Conservation (phyloP, 768 basidiomycete genomes). For the Mrakia blollopis region DNA sequence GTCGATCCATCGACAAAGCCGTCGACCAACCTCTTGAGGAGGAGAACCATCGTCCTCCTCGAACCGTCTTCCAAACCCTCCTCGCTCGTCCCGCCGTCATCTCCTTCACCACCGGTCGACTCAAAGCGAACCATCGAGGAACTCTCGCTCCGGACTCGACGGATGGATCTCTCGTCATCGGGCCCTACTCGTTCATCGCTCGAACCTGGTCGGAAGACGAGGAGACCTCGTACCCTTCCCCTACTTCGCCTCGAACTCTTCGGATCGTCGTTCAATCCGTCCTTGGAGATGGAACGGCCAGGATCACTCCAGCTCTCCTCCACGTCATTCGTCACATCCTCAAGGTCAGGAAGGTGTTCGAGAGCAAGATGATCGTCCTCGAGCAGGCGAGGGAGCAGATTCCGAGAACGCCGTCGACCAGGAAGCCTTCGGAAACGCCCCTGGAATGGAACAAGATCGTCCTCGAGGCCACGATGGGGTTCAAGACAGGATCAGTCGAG, state of each 20-base stretch:
- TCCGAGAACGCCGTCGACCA: not conserved
- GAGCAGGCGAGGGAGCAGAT: not conserved
- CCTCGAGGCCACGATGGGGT: constrained; percentile 6
- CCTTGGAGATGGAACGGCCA: constrained; percentile 12
- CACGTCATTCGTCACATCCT: constrained; percentile 35
- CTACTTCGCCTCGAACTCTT: not conserved
- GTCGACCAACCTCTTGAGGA: not conserved
- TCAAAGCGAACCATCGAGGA: constrained; percentile 1
- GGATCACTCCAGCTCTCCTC: constrained; percentile 32
- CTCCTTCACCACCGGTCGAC: constrained; percentile 13
- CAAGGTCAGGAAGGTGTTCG: constrained; percentile 31
- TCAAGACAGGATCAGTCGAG: constrained; percentile 3
- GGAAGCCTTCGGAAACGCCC: not conserved
- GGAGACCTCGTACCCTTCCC: not conserved
- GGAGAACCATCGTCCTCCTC: not conserved
- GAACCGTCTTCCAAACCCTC: not conserved
- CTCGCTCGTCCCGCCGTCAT: constrained; percentile 5
- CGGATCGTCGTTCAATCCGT: constrained; percentile 3
- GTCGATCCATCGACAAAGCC: not conserved
- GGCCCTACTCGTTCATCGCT: constrained; percentile 16
- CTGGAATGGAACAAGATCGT: not conserved
- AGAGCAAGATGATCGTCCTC: constrained; percentile 32
- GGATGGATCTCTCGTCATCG: constrained; percentile 9
- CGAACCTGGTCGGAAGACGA: not conserved
- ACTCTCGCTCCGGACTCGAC: not conserved